Percentiles rank a stretch among this genome's conserved stretches.
These are phyloP conservation scores for Tetrahymena elliotti DNA, from an alignment of 73 alveolate species.

Conservation along the genomic window DNA sequence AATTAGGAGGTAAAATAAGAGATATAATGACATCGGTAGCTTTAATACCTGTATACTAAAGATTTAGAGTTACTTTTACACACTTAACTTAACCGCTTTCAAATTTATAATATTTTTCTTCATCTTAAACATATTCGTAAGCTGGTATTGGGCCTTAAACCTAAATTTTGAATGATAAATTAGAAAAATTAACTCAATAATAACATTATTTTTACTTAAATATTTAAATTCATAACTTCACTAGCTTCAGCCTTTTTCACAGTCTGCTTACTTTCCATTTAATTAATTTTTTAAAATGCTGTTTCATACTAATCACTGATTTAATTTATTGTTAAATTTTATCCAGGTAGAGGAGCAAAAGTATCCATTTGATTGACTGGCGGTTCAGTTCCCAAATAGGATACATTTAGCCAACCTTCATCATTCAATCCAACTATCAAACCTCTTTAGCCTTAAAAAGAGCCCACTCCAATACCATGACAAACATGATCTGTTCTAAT, in stretches of 20 bases:
- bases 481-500: slow-evolving; percentile 30
- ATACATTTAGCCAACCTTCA: slow-evolving; percentile 27
- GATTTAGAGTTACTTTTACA: background rate
- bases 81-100: background rate
- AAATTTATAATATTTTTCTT: background rate
- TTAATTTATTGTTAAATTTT: background rate
- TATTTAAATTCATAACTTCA: background rate
- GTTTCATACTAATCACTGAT: background rate
- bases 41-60: background rate
- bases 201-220: background rate
- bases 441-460: background rate
- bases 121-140: background rate
- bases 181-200: background rate
- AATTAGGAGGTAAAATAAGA: background rate
- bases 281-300: background rate
- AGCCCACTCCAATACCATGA: slow-evolving; percentile 25
- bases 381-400: slow-evolving; percentile 25
- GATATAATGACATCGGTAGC: background rate
- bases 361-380: background rate
- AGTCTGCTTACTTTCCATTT: background rate
- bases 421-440: slow-evolving; percentile 19
- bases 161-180: background rate
- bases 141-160: background rate
- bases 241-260: background rate
- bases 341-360: background rate